Percentiles rank a stretch among this genome's conserved stretches.
Evolutionary conservation across 2,329 filamentous ascomycete genomes (phyloP).

Genomic region (Drechslera avenae): DNA sequence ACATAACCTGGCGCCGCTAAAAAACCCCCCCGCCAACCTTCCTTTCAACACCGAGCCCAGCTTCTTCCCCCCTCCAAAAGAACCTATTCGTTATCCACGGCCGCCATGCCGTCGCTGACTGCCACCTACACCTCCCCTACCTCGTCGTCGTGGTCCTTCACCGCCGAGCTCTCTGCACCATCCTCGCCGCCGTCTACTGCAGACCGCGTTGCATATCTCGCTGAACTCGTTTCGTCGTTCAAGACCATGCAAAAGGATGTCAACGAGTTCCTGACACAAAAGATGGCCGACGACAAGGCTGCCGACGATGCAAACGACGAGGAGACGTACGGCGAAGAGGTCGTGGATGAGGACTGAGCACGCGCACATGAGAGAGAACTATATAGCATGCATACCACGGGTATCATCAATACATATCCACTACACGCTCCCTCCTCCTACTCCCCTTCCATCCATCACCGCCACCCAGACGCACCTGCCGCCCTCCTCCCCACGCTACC

Average conservation of each 20-base stretch:
- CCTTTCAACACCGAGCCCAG: not conserved
- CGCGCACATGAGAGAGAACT: not conserved
- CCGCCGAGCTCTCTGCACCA: slow-evolving; percentile 28
- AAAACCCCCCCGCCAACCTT: slow-evolving; percentile 6
- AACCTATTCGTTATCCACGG: too few relatives aligned
- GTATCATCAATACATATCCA: slow-evolving; percentile 1
- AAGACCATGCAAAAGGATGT: slow-evolving; percentile 66
- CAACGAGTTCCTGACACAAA: slow-evolving; percentile 72
- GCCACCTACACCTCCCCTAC: slow-evolving; percentile 62
- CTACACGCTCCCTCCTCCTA: too few relatives aligned
- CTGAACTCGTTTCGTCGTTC: slow-evolving; percentile 62
- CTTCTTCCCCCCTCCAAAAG: too few relatives aligned
- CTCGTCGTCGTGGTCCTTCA: slow-evolving; percentile 35
- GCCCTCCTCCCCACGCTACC: slow-evolving; percentile 33
- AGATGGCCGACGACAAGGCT: slow-evolving; percentile 74
- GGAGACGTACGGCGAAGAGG: slow-evolving; percentile 85
- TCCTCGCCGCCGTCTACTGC: slow-evolving; percentile 39
- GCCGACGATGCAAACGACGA: slow-evolving; percentile 56
- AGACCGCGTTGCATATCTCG: slow-evolving; percentile 65
- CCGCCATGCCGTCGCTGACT: slow-evolving; percentile 46
- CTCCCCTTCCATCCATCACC: too few relatives aligned
- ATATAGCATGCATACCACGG: not conserved
- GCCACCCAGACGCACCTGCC: slow-evolving; percentile 5
- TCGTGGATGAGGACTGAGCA: slow-evolving; percentile 64
- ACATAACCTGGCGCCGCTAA: slow-evolving; percentile 5